Conservation (phyloP, 192 early-diverging fungal species). For the Gigaspora rosea region DNA sequence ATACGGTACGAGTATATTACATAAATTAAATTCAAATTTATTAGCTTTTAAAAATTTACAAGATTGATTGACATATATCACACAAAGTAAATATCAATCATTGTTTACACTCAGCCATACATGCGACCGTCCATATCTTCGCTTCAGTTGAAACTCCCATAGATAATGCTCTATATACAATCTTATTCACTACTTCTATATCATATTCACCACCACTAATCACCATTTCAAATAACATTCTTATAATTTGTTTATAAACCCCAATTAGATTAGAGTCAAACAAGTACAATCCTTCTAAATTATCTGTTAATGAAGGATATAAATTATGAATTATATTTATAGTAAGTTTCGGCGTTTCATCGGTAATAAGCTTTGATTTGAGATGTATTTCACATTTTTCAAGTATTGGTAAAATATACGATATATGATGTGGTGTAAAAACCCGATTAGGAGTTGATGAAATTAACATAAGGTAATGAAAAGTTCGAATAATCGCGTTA, state of each 20-base stretch:
- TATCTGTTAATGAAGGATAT: slow-evolving; percentile 18
- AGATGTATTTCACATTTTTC: slow-evolving; percentile 25
- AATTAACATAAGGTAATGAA: slow-evolving; percentile 26
- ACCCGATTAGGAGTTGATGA: neutral
- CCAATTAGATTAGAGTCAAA: neutral
- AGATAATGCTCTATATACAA: neutral
- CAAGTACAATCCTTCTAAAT: slow-evolving; percentile 19
- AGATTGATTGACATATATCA: too few relatives aligned
- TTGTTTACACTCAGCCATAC: neutral
- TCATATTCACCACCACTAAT: neutral
- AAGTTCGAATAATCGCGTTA: slow-evolving; percentile 2
- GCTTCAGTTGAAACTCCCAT: slow-evolving; percentile 10
- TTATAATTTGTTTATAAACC: slow-evolving; percentile 21
- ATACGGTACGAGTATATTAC: too few relatives aligned
- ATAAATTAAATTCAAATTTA: too few relatives aligned
- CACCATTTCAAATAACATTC: slow-evolving; percentile 29
- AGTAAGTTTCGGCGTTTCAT: too few relatives aligned
- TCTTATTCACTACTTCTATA: neutral
- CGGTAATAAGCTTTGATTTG: neutral
- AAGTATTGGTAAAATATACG: neutral
- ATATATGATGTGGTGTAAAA: neutral
- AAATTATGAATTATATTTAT: slow-evolving; percentile 4
- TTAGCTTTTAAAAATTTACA: too few relatives aligned
- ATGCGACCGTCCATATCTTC: neutral
- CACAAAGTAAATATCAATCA: too few relatives aligned